Conservation (phyloP, 78 protist species). For the Dictyostelium brefeldianum region DNA sequence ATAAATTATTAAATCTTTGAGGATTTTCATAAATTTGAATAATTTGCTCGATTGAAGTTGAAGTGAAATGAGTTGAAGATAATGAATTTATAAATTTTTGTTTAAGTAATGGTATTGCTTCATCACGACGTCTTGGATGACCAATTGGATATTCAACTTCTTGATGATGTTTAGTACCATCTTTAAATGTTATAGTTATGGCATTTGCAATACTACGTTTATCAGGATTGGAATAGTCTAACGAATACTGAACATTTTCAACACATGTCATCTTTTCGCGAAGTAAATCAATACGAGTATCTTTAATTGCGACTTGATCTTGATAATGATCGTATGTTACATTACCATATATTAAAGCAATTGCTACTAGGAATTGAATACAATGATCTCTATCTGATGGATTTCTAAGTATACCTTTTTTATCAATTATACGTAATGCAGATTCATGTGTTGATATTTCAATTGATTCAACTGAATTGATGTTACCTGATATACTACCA, state of each 20-base stretch:
- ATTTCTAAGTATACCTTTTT: constrained; percentile 71
- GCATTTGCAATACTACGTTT: constrained; percentile 79
- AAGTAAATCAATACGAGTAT: constrained; percentile 68
- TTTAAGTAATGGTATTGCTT: constrained; percentile 75
- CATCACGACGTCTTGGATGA: constrained; percentile 79
- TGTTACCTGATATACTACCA: neutral
- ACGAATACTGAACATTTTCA: constrained; percentile 60
- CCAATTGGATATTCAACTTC: constrained; percentile 84
- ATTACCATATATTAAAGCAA: constrained; percentile 79
- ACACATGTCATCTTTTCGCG: constrained; percentile 78
- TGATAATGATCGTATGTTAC: constrained; percentile 56
- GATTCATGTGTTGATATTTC: constrained; percentile 65
- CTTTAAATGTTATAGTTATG: constrained; percentile 55
- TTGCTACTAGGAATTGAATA: constrained; percentile 80
- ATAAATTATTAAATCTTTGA: neutral
- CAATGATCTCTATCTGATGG: constrained; percentile 86
- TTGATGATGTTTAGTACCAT: constrained; percentile 32
- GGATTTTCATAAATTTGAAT: constrained; percentile 9
- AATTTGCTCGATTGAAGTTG: neutral
- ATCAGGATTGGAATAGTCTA: constrained; percentile 76
- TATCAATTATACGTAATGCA: constrained; percentile 87
- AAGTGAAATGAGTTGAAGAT: neutral
- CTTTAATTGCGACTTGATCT: constrained; percentile 54
- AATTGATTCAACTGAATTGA: constrained; percentile 40
- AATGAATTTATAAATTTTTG: constrained; percentile 58